phyloP scores from a whole-genome alignment of 495 filamentous ascomycete species.

The Penicillium riverlandense region DNA sequence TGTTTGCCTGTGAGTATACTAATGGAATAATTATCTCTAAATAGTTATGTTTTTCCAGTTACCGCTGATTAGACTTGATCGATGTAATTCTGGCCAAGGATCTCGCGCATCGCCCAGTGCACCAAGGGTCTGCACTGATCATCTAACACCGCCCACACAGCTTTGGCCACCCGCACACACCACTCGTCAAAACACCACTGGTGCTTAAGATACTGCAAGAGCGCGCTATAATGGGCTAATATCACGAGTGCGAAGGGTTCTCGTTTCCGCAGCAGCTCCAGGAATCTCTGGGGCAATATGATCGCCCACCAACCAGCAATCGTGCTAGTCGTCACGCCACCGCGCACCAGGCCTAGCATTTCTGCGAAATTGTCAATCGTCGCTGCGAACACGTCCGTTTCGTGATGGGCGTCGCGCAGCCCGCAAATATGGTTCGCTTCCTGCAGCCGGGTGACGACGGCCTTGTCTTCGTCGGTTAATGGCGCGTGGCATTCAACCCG shows the following conservation, averaged over 20 bases:
- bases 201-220: conserved; percentile 32
- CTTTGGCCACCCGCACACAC: conserved; percentile 26
- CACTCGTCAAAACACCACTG: conserved; percentile 45
- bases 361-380: conserved; percentile 28
- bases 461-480: conserved; percentile 13
- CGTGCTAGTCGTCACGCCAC: conserved; percentile 19
- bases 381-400: conserved; percentile 21
- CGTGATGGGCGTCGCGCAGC: conserved; percentile 22
- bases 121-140: conserved; percentile 30
- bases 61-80: conserved; percentile 3
- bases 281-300: conserved; percentile 40
- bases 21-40: too few relatives aligned
- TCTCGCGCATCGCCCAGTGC: conserved; percentile 26
- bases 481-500: conserved; percentile 16
- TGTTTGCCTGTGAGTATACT: too few relatives aligned
- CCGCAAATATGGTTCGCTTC: conserved; percentile 22
- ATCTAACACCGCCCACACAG: conserved; percentile 31
- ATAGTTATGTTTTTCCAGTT: too few relatives aligned
- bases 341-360: conserved; percentile 19
- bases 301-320: conserved; percentile 39
- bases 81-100: conserved; percentile 23
- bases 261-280: conserved; percentile 41
- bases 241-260: conserved; percentile 49
- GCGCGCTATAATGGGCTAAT: conserved; percentile 39
- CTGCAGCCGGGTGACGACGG: conserved; percentile 15